Base-by-base conservation (phyloP, 257 asterid genomes). In the Scutellaria minor region DNA sequence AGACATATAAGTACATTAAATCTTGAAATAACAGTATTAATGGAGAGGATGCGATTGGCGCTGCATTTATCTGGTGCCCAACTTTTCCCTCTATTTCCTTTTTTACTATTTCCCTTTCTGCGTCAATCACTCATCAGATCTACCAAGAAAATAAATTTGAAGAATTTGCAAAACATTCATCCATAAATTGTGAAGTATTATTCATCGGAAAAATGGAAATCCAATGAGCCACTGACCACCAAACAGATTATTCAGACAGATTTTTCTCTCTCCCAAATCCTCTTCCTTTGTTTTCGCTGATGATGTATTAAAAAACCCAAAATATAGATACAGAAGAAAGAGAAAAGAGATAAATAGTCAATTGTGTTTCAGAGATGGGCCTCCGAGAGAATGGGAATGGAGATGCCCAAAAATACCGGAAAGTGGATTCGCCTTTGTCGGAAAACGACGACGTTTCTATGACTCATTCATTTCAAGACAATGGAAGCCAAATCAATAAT, bases 321-420 rank as follows among this genome's bases (percentile, higher is more conserved):
- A 64, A 45, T 27, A 15, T 72, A 61, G 66, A 13, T 47, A 22
- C 9, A 5, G 18, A 31, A 39, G 51, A 31, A 3, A 50, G 18
- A 69, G 54, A 56, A 22, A 2, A 58, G 31, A 53, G 61, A 56
- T 7, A 55, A 44, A 51, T 10, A 55, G 12, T 24, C 46, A 5
- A 35, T 61, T 11, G 6, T 7, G 4, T 53, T 8, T 5, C 24
- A 42, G 68, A 59, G 63, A 86, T 84, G 86, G 75, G 56, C 22
- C 22, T 72, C 78, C 85, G 75, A 73, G 82, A 47, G 80, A 80
- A 78, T 69, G 82, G 77, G 69, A 70, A 67, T 44, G 85, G 71
- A 42, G 68, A 59, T 50, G 50, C 7, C 54, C 13, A 27, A 14
- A 81, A 65, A 61, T 78, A 78, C 80, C 66, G 62, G 70, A 80